Evolutionary conservation across 345 rosid species (phyloP), one percentile per base, ranked within the genome.

Genomic region (Lepidium aucheri): DNA sequence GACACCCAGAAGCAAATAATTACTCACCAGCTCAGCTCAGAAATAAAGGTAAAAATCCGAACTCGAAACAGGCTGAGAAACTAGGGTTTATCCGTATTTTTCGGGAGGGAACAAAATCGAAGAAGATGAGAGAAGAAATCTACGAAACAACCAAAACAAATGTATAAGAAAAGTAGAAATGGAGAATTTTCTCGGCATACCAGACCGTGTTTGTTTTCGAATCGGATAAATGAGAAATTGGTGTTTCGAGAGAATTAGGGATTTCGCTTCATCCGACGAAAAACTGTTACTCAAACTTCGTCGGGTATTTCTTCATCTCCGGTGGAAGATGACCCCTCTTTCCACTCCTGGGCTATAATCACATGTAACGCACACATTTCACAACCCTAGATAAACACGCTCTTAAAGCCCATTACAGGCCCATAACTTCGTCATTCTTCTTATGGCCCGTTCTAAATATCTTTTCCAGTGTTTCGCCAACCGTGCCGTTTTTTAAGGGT

Each of bases 81-180:
- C 40, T 69, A 76, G 75, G 74, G 73, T 65, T 69, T 69, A 47
- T 63, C 39, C 6, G 18, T 7, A 28, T 60, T 52, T 39, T 28
- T 35, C 36, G 60, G 55, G 78, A 55, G 73, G 70, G 74, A 61
- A 67, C 57, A 57, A 67, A 59, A 65, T 13, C 69, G 49, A 54
- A 54, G 69, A 61, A 61, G 70, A 55, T 43, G n/a, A 20, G 36
- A 17, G 35, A 67, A 50, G 9, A 64, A 44, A 68, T 62, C 60
- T 68, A 74, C 6, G 78, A 64, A 69, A 69, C 67, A 75, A 69
- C 78, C 75, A 75, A 75, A 69, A 75, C 75, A 63, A 56, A 69
- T 56, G 78, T 56, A 69, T 63, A 75, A 43, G 70, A 57, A 64
- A 75, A 69, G 56, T 34, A 68, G 65, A 69, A 65, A 36, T 56